Percentiles rank a stretch among this genome's conserved stretches.
phyloP scores from a whole-genome alignment of 257 asterid species.

The Nemophila menziesii region DNA sequence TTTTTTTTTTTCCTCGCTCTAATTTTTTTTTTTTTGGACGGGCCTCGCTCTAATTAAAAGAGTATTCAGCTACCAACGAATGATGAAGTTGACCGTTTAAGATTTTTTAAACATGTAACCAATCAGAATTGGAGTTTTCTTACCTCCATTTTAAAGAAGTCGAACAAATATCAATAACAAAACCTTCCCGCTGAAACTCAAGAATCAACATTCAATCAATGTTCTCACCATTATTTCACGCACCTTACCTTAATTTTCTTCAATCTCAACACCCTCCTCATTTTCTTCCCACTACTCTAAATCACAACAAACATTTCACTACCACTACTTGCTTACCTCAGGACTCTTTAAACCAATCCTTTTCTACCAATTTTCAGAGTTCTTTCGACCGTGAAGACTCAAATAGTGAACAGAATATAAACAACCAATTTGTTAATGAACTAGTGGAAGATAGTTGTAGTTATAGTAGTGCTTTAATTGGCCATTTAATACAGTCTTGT shows the following conservation, averaged over 20 bases:
- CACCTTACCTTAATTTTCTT: constrained; percentile 14
- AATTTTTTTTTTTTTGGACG: no score
- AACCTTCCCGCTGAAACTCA: background rate
- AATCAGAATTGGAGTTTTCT: no score
- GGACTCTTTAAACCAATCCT: constrained; percentile 11
- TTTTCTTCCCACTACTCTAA: constrained; percentile 8
- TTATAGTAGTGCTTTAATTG: constrained; percentile 20
- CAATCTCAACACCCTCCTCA: constrained; percentile 21
- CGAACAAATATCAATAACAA: background rate
- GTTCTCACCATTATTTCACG: constrained; percentile 34
- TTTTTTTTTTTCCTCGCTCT: no score
- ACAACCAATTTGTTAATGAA: constrained; percentile 8
- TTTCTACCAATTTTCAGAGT: constrained; percentile 3
- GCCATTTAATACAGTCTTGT: constrained; percentile 50
- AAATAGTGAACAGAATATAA: constrained; percentile 5
- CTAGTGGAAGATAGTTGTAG: constrained; percentile 1
- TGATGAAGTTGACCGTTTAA: no score
- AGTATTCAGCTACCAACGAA: no score
- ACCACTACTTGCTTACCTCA: constrained; percentile 7
- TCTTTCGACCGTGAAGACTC: constrained; percentile 1
- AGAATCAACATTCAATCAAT: background rate
- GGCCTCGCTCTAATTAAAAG: no score
- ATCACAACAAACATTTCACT: constrained; percentile 5
- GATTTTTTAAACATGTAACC: no score
- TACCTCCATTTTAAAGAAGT: no score